Evolutionary conservation across 164 flowering plant species (phyloP).

Genomic region (Tinospora cordifolia): DNA sequence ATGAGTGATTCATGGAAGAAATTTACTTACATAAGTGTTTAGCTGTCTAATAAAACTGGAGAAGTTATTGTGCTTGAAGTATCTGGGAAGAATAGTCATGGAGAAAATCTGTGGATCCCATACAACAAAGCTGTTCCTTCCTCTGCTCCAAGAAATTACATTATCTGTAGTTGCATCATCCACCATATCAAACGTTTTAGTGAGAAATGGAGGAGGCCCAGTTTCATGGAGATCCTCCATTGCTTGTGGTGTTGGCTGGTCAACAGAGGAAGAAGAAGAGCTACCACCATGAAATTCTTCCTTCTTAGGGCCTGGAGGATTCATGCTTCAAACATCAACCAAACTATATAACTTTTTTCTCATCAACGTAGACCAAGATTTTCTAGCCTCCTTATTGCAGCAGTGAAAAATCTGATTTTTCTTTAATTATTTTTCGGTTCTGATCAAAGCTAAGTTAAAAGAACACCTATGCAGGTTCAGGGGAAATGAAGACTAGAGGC

Average conservation of each 20-base stretch:
- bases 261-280: neutral
- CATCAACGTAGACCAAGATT: no score
- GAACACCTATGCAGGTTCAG: neutral
- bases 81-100: constrained; percentile 54
- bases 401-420: neutral
- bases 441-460: no score
- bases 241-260: constrained; percentile 21
- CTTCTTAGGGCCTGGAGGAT: neutral
- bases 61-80: constrained; percentile 85
- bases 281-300: neutral
- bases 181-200: constrained; percentile 57
- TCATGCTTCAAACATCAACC: no score
- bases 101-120: constrained; percentile 68
- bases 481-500: neutral
- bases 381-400: no score
- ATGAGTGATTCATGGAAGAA: neutral
- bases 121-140: constrained; percentile 64
- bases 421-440: no score
- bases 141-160: constrained; percentile 67
- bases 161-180: constrained; percentile 47
- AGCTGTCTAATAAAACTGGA: constrained; percentile 49
- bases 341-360: no score
- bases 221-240: constrained; percentile 34
- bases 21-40: constrained; percentile 49
- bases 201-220: constrained; percentile 35